These are phyloP conservation scores for Meyerozyma guilliermondii DNA, from an alignment of 1,139 yeast genomes.

Conservation along the genomic window DNA sequence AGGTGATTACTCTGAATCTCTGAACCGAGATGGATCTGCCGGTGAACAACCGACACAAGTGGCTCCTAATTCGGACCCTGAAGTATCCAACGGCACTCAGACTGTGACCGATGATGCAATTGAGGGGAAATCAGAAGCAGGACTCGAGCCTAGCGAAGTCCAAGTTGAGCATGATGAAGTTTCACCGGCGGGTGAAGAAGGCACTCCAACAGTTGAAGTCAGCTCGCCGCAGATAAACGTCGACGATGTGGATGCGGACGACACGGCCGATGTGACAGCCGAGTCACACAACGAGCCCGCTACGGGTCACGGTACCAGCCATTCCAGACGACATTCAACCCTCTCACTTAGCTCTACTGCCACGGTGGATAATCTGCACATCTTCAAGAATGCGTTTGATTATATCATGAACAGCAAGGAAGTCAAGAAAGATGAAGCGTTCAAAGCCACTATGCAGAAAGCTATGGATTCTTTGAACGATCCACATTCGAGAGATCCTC, in stretches of 20 bases:
- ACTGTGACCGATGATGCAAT: background rate
- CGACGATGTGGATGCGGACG: background rate
- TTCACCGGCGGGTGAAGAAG: background rate
- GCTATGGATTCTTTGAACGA: constrained; percentile 33
- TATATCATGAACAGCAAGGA: constrained; percentile 31
- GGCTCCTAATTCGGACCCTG: background rate
- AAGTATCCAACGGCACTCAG: background rate
- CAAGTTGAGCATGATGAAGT: background rate
- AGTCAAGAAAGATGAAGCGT: constrained; percentile 34
- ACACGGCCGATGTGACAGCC: background rate
- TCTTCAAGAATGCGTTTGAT: constrained; percentile 39
- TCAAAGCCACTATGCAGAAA: constrained; percentile 27
- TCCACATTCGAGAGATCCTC: constrained; percentile 26
- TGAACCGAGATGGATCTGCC: background rate
- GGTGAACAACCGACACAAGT: background rate
- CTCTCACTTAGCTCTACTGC: constrained; percentile 20
- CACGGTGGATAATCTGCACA: constrained; percentile 31
- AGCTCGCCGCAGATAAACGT: background rate
- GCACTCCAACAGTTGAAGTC: background rate
- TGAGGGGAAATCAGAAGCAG: background rate
- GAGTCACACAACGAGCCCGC: background rate
- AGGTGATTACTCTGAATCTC: background rate
- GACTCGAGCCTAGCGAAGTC: background rate
- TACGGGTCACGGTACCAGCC: constrained; percentile 3
- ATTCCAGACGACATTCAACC: constrained; percentile 17